Base-by-base conservation (phyloP, 371 early-diverging fungal species). In the Mucor piriformis region DNA sequence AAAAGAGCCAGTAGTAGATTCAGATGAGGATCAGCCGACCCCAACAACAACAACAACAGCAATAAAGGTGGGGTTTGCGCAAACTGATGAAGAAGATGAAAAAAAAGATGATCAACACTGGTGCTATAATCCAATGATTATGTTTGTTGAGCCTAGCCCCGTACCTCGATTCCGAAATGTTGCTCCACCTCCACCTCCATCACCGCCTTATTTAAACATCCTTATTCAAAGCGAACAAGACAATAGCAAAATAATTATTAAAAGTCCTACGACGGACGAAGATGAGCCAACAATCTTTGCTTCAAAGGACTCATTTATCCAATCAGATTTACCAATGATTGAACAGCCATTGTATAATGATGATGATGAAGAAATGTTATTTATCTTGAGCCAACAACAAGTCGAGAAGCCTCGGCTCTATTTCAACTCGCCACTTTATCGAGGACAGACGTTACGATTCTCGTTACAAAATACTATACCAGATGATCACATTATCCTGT, bases 91-190 rank as follows among this genome's bases (percentile, higher is more conserved):
- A 8, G 61, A 42, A 29, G 24, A 27, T 35, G 40, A 38, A 16
- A 18, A 11, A 23, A 32, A 20, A 18, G 63, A 57, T 29, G 61
- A 58, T 42, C 66, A 50, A 24, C 34, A 52, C 23, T 47, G 44
- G 29, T 51, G 35, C 6, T 52, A 47, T 15, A 57, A 64, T 16
- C 70, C 67, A 35, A 60, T 76, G 47, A 76, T 79, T n/a, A 72
- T 70, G 38, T 79, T 79, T 70, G 56, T 71, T 20, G 74, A 72
- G 50, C 69, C 76, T 5, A 76, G 76, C 54, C 79, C 79, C 37
- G 74, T 79, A 18, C 79, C 79, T 46, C 63, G 76, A 32, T 76
- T 77, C 44, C 78, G 78, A 33, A 77, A 77, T 50, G 72, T 55
- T 25, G 66, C 74, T 21, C 77, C 77, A 11, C 70, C 73, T 3